These are phyloP conservation scores for Diplodia seriata DNA, from an alignment of 2,329 filamentous ascomycete genomes.

Conservation along the genomic window DNA sequence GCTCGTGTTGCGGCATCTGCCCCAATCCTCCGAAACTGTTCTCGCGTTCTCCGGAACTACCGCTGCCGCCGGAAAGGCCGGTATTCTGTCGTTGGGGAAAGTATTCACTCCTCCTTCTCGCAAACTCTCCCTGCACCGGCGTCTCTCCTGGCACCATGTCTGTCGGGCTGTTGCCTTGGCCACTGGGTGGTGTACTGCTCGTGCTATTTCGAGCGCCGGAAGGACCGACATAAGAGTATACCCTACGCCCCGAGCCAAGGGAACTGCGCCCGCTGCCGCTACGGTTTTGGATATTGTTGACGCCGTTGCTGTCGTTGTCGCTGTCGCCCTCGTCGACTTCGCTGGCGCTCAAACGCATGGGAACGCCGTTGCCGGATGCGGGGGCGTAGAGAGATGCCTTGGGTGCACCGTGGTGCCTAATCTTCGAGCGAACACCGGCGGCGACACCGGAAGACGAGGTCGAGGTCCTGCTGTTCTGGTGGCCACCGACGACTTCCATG, in stretches of 20 bases:
- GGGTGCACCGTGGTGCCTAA: constrained; percentile 83
- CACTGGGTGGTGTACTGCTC: constrained; percentile 61
- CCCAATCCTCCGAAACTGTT: constrained; percentile 63
- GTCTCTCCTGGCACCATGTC: constrained; percentile 55
- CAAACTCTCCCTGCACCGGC: constrained; percentile 49
- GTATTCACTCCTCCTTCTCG: constrained; percentile 46
- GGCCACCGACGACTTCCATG: constrained; percentile 77
- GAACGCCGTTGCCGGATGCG: constrained; percentile 79
- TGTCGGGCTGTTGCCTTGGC: constrained; percentile 50
- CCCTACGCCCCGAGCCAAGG: constrained; percentile 52
- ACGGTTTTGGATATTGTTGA: constrained; percentile 66
- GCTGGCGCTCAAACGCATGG: constrained; percentile 89
- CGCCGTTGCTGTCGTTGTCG: constrained; percentile 68
- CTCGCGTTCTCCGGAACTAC: constrained; percentile 54
- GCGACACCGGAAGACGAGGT: constrained; percentile 45
- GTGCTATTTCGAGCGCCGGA: constrained; percentile 57
- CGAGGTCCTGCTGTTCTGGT: constrained; percentile 48
- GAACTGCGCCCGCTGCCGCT: constrained; percentile 78
- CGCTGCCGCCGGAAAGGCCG: constrained; percentile 53
- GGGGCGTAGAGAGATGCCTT: constrained; percentile 80
- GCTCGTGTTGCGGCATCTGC: constrained; percentile 54
- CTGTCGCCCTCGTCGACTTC: constrained; percentile 91
- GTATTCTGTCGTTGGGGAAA: constrained; percentile 51
- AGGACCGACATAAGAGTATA: constrained; percentile 48
- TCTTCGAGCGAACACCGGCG: constrained; percentile 76